Base-by-base conservation (phyloP, 805 yeast species). In the Jamesozyma spencerorum region DNA sequence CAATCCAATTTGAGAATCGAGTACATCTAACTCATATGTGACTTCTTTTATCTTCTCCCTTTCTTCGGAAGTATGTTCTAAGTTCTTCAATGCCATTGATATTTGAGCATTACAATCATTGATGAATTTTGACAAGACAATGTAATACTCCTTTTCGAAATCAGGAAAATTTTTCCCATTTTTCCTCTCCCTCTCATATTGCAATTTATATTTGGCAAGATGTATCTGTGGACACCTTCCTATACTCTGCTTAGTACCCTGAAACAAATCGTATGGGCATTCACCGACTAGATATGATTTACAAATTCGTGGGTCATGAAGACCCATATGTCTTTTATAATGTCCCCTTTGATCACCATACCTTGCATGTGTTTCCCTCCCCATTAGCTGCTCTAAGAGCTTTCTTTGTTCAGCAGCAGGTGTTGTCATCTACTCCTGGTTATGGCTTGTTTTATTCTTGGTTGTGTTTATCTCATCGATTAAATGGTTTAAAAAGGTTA, bases 261-360 rank as follows among this genome's bases (percentile, higher is more conserved):
- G 70, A 54, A 88, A 84, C 36, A 87, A 58, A 47, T 87, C 96
- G 57, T 83, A 80, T 0, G 95, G 90, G 51, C 97, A 88, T 7
- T 75, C 72, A 0, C 92, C 95, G 13, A 85, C 85, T n/a, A 88
- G 59, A 56, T 79, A 88, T 15, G 83, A 69, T 56, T 82, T 83
- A 62, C 97, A 88, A 5, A 86, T 78, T 34, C 75, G 66, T 12
- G 76, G 70, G 39, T 77, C 80, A 28, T 63, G 61, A 38, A 80
- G 58, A 39, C 70, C 58, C 46, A 64, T 35, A 22, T 49, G 50
- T 37, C 41, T 38, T 18, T 32, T 17, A 22, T 32, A 29, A 38
- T 53, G 42, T 22, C 26, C 26, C 42, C 48, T 43, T 37, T 45
- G 40, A 36, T 48, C 43, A 44, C 55, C 26, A 47, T 54, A 26